phyloP scores from a whole-genome alignment of 495 filamentous ascomycete genomes.

The Trichoderma erinaceum region DNA sequence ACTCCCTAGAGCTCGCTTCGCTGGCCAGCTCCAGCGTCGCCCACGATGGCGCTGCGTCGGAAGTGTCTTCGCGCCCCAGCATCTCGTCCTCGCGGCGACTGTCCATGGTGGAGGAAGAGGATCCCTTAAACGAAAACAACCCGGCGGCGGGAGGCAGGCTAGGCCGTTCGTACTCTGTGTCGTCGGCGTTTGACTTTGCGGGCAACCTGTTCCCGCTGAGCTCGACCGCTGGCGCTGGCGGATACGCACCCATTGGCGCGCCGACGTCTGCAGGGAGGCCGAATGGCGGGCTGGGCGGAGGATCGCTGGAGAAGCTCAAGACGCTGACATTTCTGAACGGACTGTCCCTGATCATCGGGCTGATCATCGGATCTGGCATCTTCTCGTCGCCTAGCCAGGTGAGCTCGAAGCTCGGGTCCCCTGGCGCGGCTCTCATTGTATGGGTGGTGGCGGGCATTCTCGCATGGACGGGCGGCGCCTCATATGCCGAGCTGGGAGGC shows the following conservation, averaged over 20 bases:
- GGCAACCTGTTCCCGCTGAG: slow-evolving; percentile 87
- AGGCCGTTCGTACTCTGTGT: slow-evolving; percentile 75
- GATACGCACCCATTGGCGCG: slow-evolving; percentile 76
- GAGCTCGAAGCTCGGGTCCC: slow-evolving; percentile 85
- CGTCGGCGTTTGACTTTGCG: slow-evolving; percentile 89
- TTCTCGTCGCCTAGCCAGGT: slow-evolving; percentile 95
- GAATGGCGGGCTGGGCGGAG: slow-evolving; percentile 39
- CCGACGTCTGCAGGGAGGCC: slow-evolving; percentile 50
- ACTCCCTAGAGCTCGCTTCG: slow-evolving; percentile 94
- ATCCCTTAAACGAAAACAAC: slow-evolving; percentile 56
- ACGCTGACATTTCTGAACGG: slow-evolving; percentile 92
- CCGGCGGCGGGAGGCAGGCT: slow-evolving; percentile 41
- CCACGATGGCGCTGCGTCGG: slow-evolving; percentile 57
- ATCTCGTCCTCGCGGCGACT: slow-evolving; percentile 86
- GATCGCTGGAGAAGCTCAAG: slow-evolving; percentile 88
- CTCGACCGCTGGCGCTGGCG: slow-evolving; percentile 63
- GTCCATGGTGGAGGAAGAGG: slow-evolving; percentile 82
- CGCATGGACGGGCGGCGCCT: slow-evolving; percentile 94
- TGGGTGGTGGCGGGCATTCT: slow-evolving; percentile 86
- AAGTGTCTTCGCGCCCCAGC: slow-evolving; percentile 65
- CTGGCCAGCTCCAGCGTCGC: slow-evolving; percentile 73
- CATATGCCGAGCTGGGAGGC: slow-evolving; percentile 92
- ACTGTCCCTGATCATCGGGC: slow-evolving; percentile 77
- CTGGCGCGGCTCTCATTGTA: slow-evolving; percentile 81
- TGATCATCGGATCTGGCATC: slow-evolving; percentile 97